phyloP scores from a whole-genome alignment of 345 rosid species.

The Heritiera littoralis region DNA sequence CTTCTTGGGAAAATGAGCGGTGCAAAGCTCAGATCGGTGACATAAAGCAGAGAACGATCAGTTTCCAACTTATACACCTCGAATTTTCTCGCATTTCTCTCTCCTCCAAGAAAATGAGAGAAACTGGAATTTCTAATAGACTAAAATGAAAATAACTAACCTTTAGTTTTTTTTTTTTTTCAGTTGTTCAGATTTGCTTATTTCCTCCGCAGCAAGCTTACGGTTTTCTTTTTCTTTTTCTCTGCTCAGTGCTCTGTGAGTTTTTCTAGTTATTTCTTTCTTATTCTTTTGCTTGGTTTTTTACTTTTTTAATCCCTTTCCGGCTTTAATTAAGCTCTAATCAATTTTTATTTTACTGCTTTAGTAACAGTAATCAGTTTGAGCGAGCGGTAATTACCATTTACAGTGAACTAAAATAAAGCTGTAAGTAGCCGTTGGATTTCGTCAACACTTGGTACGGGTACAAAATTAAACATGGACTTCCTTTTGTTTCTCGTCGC shows the following conservation, averaged over 20 bases:
- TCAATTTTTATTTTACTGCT: not conserved
- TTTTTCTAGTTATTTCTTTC: not conserved
- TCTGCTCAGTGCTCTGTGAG: not conserved
- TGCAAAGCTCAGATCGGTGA: slow-evolving; percentile 36
- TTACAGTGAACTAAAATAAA: not conserved
- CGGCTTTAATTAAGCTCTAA: not conserved
- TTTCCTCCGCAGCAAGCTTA: slow-evolving; percentile 38
- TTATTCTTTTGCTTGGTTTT: not conserved
- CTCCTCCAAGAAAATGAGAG: slow-evolving; percentile 33
- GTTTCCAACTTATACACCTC: slow-evolving; percentile 13
- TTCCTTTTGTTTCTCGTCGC: not conserved
- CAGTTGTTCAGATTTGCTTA: slow-evolving; percentile 41
- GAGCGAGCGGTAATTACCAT: not conserved
- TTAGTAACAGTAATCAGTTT: not conserved
- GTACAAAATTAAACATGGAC: not conserved
- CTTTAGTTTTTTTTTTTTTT: not conserved
- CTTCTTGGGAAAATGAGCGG: not conserved
- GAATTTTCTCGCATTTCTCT: slow-evolving; percentile 29
- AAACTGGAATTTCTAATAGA: not conserved
- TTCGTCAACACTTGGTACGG: not conserved
- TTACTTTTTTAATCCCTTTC: not conserved
- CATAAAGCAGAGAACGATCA: slow-evolving; percentile 29
- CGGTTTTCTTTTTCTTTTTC: not conserved
- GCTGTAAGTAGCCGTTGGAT: slow-evolving; percentile 1
- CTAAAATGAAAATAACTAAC: slow-evolving; percentile 2